Evolutionary conservation across 1,284 basidiomycete species (phyloP).

Genomic region (Apiotrichum sp.): DNA sequence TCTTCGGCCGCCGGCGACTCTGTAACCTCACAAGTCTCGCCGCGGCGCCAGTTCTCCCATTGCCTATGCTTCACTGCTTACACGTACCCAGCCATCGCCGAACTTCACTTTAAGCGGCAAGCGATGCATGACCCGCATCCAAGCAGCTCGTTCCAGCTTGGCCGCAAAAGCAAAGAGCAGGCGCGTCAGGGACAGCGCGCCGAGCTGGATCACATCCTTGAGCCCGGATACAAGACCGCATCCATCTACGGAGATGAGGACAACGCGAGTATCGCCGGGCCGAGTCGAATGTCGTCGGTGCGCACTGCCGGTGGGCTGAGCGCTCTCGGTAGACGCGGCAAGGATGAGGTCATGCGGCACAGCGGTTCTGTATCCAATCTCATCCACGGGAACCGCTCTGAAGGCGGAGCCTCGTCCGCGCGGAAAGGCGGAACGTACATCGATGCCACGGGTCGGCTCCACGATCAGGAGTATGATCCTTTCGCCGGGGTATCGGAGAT

Average conservation of each 20-base stretch:
- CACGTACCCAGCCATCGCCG: slow-evolving; percentile 20
- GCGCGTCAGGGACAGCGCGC: slow-evolving; percentile 33
- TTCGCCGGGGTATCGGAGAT: slow-evolving; percentile 42
- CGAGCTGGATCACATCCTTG: slow-evolving; percentile 41
- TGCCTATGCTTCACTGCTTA: neutral
- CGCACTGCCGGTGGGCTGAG: slow-evolving; percentile 31
- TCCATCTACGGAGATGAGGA: slow-evolving; percentile 22
- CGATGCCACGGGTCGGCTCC: slow-evolving; percentile 40
- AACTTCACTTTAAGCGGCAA: slow-evolving; percentile 35
- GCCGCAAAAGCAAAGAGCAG: slow-evolving; percentile 31
- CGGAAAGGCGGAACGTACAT: slow-evolving; percentile 33
- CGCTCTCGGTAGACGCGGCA: slow-evolving; percentile 12
- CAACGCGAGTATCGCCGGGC: slow-evolving; percentile 25
- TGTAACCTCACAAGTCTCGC: too few species aligned
- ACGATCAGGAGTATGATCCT: slow-evolving; percentile 47
- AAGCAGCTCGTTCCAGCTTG: slow-evolving; percentile 32
- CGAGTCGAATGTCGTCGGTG: slow-evolving; percentile 21
- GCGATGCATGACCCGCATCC: slow-evolving; percentile 36
- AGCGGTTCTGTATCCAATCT: slow-evolving; percentile 9
- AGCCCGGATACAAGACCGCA: slow-evolving; percentile 34
- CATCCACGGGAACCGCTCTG: neutral
- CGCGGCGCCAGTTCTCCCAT: too few species aligned
- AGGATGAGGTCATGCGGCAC: slow-evolving; percentile 15
- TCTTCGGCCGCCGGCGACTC: too few species aligned
- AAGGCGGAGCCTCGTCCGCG: too few species aligned